A percentile compares a stretch with the other conserved stretches of the same genome.
Conservation (phyloP, 805 yeast genomes). For the Lipomyces sp. region DNA sequence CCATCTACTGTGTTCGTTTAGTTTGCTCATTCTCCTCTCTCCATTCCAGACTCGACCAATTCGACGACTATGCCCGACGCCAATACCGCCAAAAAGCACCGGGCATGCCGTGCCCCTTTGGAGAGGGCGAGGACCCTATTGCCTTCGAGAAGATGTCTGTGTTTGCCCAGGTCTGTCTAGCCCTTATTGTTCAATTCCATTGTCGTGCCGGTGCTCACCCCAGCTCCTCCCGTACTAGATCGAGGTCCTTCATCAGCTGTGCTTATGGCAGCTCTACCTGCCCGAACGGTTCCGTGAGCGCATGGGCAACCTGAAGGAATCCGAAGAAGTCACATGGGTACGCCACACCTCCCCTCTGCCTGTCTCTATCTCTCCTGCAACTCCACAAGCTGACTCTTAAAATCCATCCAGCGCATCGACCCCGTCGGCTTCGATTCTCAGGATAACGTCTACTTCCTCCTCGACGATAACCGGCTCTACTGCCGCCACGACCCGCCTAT, state of each 20-base stretch:
- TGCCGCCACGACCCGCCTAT: slow-evolving; percentile 14
- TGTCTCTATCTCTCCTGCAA: not conserved
- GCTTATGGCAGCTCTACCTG: slow-evolving; percentile 22
- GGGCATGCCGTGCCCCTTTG: slow-evolving; percentile 11
- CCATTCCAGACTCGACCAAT: slow-evolving; percentile 17
- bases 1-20: not conserved
- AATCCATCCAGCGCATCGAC: slow-evolving; percentile 30
- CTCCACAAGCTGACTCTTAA: not conserved
- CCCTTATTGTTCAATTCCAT: not conserved
- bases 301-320: slow-evolving; percentile 27
- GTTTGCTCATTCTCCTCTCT: not conserved
- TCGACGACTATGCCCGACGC: slow-evolving; percentile 25
- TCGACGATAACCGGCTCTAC: slow-evolving; percentile 41
- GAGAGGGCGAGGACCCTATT: slow-evolving; percentile 20
- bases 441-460: slow-evolving; percentile 34
- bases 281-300: slow-evolving; percentile 31
- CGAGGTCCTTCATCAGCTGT: slow-evolving; percentile 15
- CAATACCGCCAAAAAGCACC: slow-evolving; percentile 28
- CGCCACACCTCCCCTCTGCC: not conserved
- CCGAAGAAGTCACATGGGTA: slow-evolving; percentile 28
- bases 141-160: slow-evolving; percentile 18
- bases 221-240: slow-evolving; percentile 2
- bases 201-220: not conserved
- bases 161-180: slow-evolving; percentile 18
- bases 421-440: slow-evolving; percentile 36